Percentiles rank a stretch among this genome's conserved stretches.
Conservation (phyloP, 2,329 filamentous ascomycete species). For the Thelonectria discophora region DNA sequence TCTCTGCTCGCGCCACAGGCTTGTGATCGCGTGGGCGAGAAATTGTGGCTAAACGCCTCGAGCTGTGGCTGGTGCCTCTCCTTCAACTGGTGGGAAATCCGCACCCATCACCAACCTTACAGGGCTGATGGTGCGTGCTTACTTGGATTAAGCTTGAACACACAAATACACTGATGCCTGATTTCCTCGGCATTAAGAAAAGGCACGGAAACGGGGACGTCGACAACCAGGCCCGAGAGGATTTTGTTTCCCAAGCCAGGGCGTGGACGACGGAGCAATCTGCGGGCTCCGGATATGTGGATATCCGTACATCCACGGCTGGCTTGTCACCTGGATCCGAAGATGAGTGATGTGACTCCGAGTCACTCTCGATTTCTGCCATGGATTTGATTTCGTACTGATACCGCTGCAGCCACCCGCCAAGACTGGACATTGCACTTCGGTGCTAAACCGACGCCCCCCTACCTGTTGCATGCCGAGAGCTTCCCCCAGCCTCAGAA, state of each 20-base stretch:
- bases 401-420: conserved; percentile 8
- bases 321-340: neutral
- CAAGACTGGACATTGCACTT: neutral
- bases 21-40: conserved; percentile 14
- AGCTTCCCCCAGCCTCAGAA: conserved; percentile 6
- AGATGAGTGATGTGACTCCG: neutral
- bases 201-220: conserved; percentile 4
- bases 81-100: conserved; percentile 10
- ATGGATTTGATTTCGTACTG: neutral
- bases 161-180: neutral
- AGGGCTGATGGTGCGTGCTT: conserved; percentile 13
- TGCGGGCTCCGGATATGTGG: conserved; percentile 10
- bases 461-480: conserved; percentile 1
- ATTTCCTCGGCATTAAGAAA: conserved; percentile 16
- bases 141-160: neutral
- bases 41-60: conserved; percentile 30
- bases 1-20: conserved; percentile 25
- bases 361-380: neutral
- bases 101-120: conserved; percentile 4
- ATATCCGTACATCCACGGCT: conserved; percentile 14
- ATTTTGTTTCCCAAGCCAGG: neutral
- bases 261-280: conserved; percentile 1
- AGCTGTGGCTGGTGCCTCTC: conserved; percentile 18
- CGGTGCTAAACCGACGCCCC: conserved; percentile 1
- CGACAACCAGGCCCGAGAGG: conserved; percentile 8